A percentile compares a stretch with the other conserved stretches of the same genome.
These are phyloP conservation scores for Kappamyces sp. DNA, from an alignment of 192 early-diverging fungal genomes.

Conservation along the genomic window DNA sequence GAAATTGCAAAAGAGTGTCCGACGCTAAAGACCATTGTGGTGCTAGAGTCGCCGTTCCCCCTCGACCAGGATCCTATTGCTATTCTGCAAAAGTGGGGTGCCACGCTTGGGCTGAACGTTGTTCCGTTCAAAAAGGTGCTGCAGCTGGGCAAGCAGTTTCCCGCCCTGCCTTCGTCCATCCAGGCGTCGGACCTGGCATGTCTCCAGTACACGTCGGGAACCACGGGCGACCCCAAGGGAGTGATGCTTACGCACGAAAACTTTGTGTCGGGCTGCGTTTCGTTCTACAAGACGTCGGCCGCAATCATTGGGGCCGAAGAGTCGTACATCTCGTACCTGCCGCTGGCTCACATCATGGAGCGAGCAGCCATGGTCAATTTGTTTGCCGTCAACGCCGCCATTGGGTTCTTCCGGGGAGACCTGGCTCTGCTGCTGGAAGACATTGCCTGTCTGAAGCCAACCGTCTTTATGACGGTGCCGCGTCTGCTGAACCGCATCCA, in stretches of 20 bases:
- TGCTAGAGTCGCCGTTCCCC: constrained; percentile 24
- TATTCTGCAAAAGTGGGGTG: constrained; percentile 40
- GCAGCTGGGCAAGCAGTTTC: constrained; percentile 49
- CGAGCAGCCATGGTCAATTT: constrained; percentile 45
- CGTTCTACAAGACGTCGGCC: constrained; percentile 15
- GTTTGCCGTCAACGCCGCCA: constrained; percentile 52
- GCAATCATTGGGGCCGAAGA: constrained; percentile 15
- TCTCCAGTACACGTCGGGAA: constrained; percentile 82
- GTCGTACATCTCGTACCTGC: constrained; percentile 54
- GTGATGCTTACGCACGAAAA: constrained; percentile 76
- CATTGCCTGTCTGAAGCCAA: constrained; percentile 67
- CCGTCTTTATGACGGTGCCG: constrained; percentile 71
- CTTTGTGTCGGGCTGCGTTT: constrained; percentile 42
- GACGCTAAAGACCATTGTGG: constrained; percentile 63
- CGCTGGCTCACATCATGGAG: constrained; percentile 82
- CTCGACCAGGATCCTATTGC: constrained; percentile 38
- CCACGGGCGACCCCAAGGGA: constrained; percentile 62
- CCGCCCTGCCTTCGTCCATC: constrained; percentile 48
- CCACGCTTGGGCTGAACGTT: constrained; percentile 34
- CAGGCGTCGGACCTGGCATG: constrained; percentile 57
- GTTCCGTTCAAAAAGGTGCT: constrained; percentile 62
- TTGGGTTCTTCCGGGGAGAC: constrained; percentile 67
- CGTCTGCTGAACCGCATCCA: constrained; percentile 76
- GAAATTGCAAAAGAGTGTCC: constrained; percentile 56
- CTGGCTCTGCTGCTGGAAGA: constrained; percentile 75